phyloP scores from a whole-genome alignment of 1,139 yeast species.

The Pichia cactophila region DNA sequence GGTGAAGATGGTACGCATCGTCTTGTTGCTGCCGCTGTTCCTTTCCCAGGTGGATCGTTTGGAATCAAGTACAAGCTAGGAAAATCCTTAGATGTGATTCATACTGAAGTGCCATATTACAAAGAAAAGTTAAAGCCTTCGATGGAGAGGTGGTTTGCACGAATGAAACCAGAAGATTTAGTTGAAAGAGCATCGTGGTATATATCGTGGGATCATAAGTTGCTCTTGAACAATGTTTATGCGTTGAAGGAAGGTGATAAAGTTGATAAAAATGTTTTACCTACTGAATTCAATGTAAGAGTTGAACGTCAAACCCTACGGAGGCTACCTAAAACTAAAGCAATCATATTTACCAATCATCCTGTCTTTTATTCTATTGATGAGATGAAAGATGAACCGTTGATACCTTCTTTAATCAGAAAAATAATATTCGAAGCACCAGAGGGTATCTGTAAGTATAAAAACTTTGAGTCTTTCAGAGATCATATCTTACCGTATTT shows the following conservation, averaged over 20 bases:
- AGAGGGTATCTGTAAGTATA: slow-evolving; percentile 54
- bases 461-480: slow-evolving; percentile 48
- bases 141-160: slow-evolving; percentile 69
- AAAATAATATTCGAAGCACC: slow-evolving; percentile 63
- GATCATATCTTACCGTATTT: slow-evolving; percentile 54
- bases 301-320: slow-evolving; percentile 52
- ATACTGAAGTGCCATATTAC: slow-evolving; percentile 67
- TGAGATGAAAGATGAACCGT: slow-evolving; percentile 73
- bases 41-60: slow-evolving; percentile 73
- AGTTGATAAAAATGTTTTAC: slow-evolving; percentile 29
- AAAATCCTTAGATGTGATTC: slow-evolving; percentile 53
- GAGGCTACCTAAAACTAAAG: slow-evolving; percentile 42
- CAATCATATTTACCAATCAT: slow-evolving; percentile 52
- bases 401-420: slow-evolving; percentile 57
- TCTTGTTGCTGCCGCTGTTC: slow-evolving; percentile 66
- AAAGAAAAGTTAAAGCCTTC: slow-evolving; percentile 56
- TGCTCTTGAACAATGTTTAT: slow-evolving; percentile 48
- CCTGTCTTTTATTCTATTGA: slow-evolving; percentile 64
- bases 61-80: slow-evolving; percentile 56
- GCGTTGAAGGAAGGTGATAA: slow-evolving; percentile 37
- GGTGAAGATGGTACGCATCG: slow-evolving; percentile 56
- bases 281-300: slow-evolving; percentile 41
- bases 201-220: slow-evolving; percentile 62
- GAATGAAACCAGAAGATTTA: slow-evolving; percentile 49
- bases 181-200: slow-evolving; percentile 77